Evolutionary conservation across 2,329 filamentous ascomycete genomes (phyloP).

Genomic region (Macroventuria anomochaeta): DNA sequence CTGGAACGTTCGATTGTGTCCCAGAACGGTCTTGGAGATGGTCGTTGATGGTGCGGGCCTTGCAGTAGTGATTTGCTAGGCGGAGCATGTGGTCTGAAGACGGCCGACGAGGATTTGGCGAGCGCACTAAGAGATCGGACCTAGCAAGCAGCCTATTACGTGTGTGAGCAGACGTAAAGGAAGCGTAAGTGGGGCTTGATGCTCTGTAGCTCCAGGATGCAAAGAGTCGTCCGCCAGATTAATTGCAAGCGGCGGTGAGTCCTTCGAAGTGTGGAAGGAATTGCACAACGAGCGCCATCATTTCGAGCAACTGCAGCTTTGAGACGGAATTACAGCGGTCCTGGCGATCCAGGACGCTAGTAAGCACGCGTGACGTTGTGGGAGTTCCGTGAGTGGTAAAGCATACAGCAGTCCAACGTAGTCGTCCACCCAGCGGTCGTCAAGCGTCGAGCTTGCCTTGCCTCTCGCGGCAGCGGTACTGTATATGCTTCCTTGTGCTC

Average conservation of each 20-base stretch:
- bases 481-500: constrained; percentile 21
- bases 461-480: constrained; percentile 21
- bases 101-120: constrained; percentile 20
- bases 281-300: constrained; percentile 13
- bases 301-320: constrained; percentile 11
- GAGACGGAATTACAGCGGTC: constrained; percentile 23
- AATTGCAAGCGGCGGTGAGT: neutral
- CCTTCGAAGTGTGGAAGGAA: constrained; percentile 9
- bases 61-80: constrained; percentile 38
- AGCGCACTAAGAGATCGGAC: constrained; percentile 22
- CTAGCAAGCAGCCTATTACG: constrained; percentile 25
- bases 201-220: neutral
- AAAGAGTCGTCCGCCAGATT: constrained; percentile 1
- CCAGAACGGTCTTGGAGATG: constrained; percentile 11
- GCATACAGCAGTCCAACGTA: constrained; percentile 34
- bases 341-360: constrained; percentile 32
- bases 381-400: constrained; percentile 31
- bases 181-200: constrained; percentile 18
- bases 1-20: constrained; percentile 9
- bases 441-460: constrained; percentile 18
- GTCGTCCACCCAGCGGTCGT: constrained; percentile 20
- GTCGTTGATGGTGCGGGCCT: constrained; percentile 20
- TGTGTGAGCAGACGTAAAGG: constrained; percentile 8
- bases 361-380: constrained; percentile 43
- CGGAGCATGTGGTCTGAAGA: constrained; percentile 29